Evolutionary conservation across 345 rosid genomes (phyloP).

Genomic region (Viola odorata): DNA sequence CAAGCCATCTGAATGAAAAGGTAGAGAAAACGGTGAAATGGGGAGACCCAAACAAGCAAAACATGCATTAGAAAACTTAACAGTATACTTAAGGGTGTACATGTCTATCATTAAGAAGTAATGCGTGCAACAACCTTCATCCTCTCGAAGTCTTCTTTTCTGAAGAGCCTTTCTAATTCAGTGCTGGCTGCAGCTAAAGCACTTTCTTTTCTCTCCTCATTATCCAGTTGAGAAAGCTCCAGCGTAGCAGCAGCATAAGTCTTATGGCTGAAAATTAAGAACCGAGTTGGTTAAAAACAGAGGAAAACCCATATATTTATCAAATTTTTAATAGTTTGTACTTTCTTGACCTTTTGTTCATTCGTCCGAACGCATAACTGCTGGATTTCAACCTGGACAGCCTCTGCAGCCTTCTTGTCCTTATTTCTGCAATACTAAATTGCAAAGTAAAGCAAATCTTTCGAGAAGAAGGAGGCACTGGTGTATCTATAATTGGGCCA

Average conservation of each 20-base stretch:
- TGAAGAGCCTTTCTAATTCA: constrained; percentile 85
- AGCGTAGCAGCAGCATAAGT: constrained; percentile 81
- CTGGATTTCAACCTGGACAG: constrained; percentile 39
- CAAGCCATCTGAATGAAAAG: background rate
- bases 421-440: constrained; percentile 66
- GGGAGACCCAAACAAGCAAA: background rate
- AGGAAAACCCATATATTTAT: constrained; percentile 5
- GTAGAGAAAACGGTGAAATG: constrained; percentile 3
- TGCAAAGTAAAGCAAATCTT: constrained; percentile 54
- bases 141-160: constrained; percentile 74
- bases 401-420: constrained; percentile 57
- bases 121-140: constrained; percentile 63
- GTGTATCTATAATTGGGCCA: constrained; percentile 36
- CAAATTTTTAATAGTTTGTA: constrained; percentile 14
- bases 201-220: constrained; percentile 71
- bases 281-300: constrained; percentile 3
- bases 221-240: constrained; percentile 71
- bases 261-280: constrained; percentile 35
- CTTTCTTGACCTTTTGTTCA: constrained; percentile 41
- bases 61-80: background rate
- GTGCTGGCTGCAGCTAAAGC: constrained; percentile 84
- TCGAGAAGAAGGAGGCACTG: constrained; percentile 43
- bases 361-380: constrained; percentile 28
- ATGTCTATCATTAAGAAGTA: background rate
- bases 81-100: background rate